Evolutionary conservation across 1,284 basidiomycete genomes (phyloP), one percentile per base, ranked within the genome.

Genomic region (Testicularia cyperi): DNA sequence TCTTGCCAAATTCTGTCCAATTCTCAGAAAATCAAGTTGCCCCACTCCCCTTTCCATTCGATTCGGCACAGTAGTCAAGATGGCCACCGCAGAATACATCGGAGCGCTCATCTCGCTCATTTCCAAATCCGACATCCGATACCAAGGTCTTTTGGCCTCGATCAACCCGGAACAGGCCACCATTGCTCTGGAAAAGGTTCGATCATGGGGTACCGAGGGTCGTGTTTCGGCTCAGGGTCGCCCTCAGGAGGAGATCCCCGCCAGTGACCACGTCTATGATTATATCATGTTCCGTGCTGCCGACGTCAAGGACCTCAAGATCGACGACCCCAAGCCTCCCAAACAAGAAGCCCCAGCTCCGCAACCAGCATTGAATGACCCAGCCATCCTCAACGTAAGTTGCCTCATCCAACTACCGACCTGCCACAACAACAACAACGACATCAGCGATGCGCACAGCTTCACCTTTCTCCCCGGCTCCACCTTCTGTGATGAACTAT

Each of bases 111-210:
- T 92, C 64, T 88, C 87, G 62, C 84, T 92, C 74, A 87, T 89
- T 74, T 90, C 89, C 53, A 87, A 88, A 75, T 90, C 88, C 44
- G 88, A 90, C 82, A 88, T 91, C 64, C 86, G 89, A 44, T 92
- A 92, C 79, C 83, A 88, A 61, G 88, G 88, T 55, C 88, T 88
- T 52, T 81, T 92, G 33, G 86, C 87, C 42, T 86, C 87, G 23
- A 90, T 91, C 73, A 87, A 91, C 78, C 86, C 87, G 24, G 82
- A 80, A 44, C 85, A 86, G 44, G 88, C 88, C 13, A 90, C 89
- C 6, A 89, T 92, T 58, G 86, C 90, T 71, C 82, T 91, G 30
- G 88, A 87, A 33, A 88, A 89, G 82, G 89, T 91, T 27, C 88
- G 82, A 70, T 90, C 88, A 31, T 89, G 90, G 87, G 88, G 88